Evolutionary conservation across 768 basidiomycete genomes (phyloP).

Genomic region (Phylloporus sp.): DNA sequence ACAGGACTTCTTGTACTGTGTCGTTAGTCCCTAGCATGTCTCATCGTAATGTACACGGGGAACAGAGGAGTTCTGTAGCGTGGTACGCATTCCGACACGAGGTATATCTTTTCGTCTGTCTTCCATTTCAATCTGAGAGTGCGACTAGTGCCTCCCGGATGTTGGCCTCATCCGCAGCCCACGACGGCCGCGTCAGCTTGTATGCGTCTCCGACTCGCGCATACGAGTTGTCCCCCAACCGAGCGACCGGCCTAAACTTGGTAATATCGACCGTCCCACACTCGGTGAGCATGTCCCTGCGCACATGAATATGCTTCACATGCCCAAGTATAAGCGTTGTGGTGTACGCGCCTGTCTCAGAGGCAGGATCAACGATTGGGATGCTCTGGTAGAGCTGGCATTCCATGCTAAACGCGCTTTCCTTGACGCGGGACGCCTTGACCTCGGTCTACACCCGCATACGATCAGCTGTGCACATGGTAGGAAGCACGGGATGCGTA

Average conservation of each 20-base stretch:
- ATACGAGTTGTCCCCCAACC: background rate
- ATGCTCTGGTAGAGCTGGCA: slow-evolving; percentile 37
- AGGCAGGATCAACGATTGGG: slow-evolving; percentile 32
- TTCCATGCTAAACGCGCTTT: slow-evolving; percentile 47
- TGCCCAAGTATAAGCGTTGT: slow-evolving; percentile 30
- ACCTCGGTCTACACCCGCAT: slow-evolving; percentile 31
- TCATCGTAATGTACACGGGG: too few species aligned
- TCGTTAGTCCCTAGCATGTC: too few species aligned
- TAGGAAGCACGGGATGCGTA: too few species aligned
- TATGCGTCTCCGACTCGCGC: background rate
- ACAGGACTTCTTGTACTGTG: too few species aligned
- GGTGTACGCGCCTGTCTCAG: slow-evolving; percentile 17
- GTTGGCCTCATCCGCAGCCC: background rate
- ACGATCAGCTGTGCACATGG: too few species aligned
- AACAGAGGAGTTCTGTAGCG: too few species aligned
- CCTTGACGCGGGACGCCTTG: slow-evolving; percentile 38
- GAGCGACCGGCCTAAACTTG: slow-evolving; percentile 18
- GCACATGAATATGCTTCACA: slow-evolving; percentile 40
- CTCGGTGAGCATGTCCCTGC: slow-evolving; percentile 36
- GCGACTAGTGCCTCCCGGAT: background rate
- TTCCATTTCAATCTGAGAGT: too few species aligned
- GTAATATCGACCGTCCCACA: slow-evolving; percentile 34
- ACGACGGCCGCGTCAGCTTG: background rate
- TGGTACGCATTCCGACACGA: too few species aligned
- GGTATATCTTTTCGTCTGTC: too few species aligned